A percentile compares a stretch with the other conserved stretches of the same genome.
Evolutionary conservation across 305 asterid genomes (phyloP).

Genomic region (Fraxinus greggii): DNA sequence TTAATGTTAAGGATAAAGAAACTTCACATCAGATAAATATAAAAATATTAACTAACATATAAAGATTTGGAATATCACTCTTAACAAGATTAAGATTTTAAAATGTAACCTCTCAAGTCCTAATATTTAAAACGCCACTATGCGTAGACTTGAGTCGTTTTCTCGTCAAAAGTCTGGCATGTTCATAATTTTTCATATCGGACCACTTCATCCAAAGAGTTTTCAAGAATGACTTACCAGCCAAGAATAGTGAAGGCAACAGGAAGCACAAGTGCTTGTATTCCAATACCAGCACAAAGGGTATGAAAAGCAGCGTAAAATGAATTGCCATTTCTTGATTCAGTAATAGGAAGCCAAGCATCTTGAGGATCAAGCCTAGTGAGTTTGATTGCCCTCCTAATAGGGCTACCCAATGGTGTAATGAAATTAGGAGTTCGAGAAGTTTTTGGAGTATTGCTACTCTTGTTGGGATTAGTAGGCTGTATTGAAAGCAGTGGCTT

Average conservation of each 20-base stretch:
- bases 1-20: too few species aligned
- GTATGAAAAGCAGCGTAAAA: conserved; percentile 31
- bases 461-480: neutral
- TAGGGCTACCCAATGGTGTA: conserved; percentile 31
- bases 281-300: conserved; percentile 32
- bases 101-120: too few species aligned
- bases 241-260: conserved; percentile 35
- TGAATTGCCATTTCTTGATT: conserved; percentile 29
- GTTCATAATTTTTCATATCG: too few species aligned
- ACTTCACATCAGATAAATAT: too few species aligned
- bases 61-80: too few species aligned
- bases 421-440: conserved; percentile 31
- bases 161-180: neutral
- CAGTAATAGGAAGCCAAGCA: conserved; percentile 37
- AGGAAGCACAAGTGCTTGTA: conserved; percentile 30
- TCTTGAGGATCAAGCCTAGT: conserved; percentile 30
- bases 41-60: too few species aligned
- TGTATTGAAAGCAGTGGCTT: conserved; percentile 26
- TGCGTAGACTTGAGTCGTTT: neutral
- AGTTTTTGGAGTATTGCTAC: neutral
- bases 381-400: conserved; percentile 26
- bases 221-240: conserved; percentile 19
- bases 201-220: too few species aligned
- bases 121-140: neutral
- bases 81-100: too few species aligned